Conservation (phyloP, 2,329 filamentous ascomycete genomes). For the Aspergillus sp. region DNA sequence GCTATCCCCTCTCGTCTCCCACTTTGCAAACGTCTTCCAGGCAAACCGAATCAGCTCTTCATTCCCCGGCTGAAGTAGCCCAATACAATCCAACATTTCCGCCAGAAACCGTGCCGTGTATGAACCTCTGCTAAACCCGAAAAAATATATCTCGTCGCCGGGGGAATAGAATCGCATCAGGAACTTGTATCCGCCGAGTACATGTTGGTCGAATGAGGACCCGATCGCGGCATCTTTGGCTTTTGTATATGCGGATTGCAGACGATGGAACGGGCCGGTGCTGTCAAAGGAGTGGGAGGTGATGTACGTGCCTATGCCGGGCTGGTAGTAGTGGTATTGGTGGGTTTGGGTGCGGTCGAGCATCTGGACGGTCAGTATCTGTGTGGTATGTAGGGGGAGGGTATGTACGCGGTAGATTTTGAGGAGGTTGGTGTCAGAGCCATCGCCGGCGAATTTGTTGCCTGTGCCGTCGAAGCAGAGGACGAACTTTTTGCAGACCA, state of each 20-base stretch:
- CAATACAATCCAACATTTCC: conserved; percentile 81
- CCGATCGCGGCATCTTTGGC: conserved; percentile 67
- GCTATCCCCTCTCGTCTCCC: conserved; percentile 28
- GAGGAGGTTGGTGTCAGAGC: conserved; percentile 51
- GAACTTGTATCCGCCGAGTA: conserved; percentile 77
- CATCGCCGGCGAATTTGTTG: conserved; percentile 23
- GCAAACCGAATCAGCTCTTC: conserved; percentile 81
- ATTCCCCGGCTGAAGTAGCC: conserved; percentile 73
- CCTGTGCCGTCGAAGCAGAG: conserved; percentile 19
- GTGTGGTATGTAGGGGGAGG: no score
- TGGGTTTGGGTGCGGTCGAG: conserved; percentile 35
- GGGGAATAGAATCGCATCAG: conserved; percentile 68
- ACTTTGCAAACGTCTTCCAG: conserved; percentile 56
- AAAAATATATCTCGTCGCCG: conserved; percentile 61
- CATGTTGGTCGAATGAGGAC: conserved; percentile 75
- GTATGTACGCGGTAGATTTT: conserved; percentile 31
- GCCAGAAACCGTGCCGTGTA: conserved; percentile 72
- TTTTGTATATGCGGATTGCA: conserved; percentile 48
- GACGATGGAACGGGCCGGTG: conserved; percentile 16
- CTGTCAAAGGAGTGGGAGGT: conserved; percentile 13
- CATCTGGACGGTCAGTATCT: conserved; percentile 21
- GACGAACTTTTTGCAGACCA: not conserved
- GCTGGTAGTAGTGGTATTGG: conserved; percentile 41
- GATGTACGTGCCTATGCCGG: conserved; percentile 42
- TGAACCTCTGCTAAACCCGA: conserved; percentile 68